phyloP scores from a whole-genome alignment of 148 eudicot genomes.

The Vaccinium myrtillus region DNA sequence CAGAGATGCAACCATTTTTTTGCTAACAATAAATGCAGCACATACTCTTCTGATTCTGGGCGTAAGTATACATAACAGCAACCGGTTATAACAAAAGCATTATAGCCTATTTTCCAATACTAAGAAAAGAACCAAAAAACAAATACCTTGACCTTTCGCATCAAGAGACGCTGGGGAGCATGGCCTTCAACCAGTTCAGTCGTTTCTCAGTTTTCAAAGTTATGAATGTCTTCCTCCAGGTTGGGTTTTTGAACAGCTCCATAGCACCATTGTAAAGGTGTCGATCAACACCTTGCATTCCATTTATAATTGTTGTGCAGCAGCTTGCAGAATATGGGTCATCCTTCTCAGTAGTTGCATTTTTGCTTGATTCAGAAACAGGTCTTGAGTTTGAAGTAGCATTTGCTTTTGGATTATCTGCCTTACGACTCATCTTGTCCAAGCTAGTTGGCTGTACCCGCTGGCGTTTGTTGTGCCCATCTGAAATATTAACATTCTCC shows the following conservation, averaged over 20 bases:
- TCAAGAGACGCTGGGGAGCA: slow-evolving; percentile 7
- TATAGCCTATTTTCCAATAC: background rate
- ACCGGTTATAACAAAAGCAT: background rate
- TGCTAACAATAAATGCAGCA: background rate
- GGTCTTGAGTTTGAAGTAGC: background rate
- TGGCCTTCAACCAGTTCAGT: slow-evolving; percentile 19
- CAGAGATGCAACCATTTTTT: background rate
- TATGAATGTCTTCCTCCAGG: slow-evolving; percentile 18
- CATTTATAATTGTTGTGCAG: slow-evolving; percentile 9
- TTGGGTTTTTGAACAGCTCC: slow-evolving; percentile 18
- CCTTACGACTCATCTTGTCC: slow-evolving; percentile 8
- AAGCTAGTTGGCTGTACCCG: slow-evolving; percentile 8
- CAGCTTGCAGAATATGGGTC: slow-evolving; percentile 12
- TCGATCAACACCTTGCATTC: slow-evolving; percentile 13
- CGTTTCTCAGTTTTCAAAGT: slow-evolving; percentile 19
- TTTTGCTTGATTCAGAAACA: slow-evolving; percentile 7
- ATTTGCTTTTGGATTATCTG: background rate
- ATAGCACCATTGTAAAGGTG: slow-evolving; percentile 15
- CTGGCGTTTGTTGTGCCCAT: slow-evolving; percentile 13
- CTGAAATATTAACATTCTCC: background rate
- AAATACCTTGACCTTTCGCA: background rate
- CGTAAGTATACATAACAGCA: background rate
- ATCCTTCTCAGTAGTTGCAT: slow-evolving; percentile 3
- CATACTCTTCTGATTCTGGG: background rate
- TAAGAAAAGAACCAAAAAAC: background rate